Conservation (phyloP, 2,329 filamentous ascomycete species). For the Scorias spongiosa region DNA sequence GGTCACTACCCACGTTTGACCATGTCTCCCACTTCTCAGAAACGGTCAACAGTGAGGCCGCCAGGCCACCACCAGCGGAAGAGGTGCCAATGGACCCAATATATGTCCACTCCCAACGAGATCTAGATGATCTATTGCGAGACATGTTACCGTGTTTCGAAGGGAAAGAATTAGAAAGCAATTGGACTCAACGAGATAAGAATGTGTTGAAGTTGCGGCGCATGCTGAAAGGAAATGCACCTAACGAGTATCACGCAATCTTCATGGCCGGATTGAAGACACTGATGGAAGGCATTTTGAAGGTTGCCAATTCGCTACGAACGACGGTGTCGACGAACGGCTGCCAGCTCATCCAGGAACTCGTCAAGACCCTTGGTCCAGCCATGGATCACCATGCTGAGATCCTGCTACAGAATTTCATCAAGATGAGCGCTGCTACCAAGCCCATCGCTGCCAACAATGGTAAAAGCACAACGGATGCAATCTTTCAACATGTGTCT, state of each 20-base stretch:
- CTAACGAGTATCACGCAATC: slow-evolving; percentile 55
- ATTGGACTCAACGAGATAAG: slow-evolving; percentile 81
- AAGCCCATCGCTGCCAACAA: slow-evolving; percentile 86
- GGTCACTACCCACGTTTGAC: slow-evolving; percentile 25
- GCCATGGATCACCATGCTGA: slow-evolving; percentile 80
- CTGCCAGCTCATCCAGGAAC: slow-evolving; percentile 69
- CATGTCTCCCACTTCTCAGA: slow-evolving; percentile 29
- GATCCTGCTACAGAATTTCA: slow-evolving; percentile 70
- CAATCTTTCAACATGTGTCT: slow-evolving; percentile 61
- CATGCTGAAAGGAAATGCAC: slow-evolving; percentile 70
- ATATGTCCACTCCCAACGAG: slow-evolving; percentile 69
- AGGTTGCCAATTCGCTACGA: slow-evolving; percentile 65
- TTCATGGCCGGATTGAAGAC: slow-evolving; percentile 58
- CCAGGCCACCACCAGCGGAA: slow-evolving; percentile 45
- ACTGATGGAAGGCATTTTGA: slow-evolving; percentile 76
- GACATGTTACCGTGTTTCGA: slow-evolving; percentile 74
- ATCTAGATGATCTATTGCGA: slow-evolving; percentile 75
- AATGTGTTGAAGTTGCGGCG: slow-evolving; percentile 60
- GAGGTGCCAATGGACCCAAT: slow-evolving; percentile 60
- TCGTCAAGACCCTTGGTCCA: slow-evolving; percentile 60
- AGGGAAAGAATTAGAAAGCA: slow-evolving; percentile 75
- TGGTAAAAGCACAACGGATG: slow-evolving; percentile 67
- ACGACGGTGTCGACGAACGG: slow-evolving; percentile 84
- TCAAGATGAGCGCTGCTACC: slow-evolving; percentile 77
- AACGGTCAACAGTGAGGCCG: slow-evolving; percentile 31